Conservation (phyloP, 2,329 filamentous ascomycete genomes). For the Diaporthe vaccinii region DNA sequence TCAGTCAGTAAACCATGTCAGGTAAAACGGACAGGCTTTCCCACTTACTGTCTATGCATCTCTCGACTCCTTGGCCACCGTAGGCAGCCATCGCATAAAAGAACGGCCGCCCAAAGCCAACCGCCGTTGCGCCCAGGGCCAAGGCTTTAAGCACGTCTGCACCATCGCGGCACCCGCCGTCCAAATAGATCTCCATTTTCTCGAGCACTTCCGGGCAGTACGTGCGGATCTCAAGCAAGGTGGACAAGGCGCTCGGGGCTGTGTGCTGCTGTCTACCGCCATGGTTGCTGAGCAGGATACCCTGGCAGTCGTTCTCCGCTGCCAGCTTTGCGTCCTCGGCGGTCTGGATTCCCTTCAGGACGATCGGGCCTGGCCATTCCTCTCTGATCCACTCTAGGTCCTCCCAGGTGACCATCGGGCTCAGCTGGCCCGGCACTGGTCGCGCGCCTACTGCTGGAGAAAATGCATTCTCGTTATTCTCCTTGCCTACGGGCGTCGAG, state of each 20-base stretch:
- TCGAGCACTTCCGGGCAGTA: constrained; percentile 64
- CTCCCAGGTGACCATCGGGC: constrained; percentile 42
- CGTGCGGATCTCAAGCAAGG: constrained; percentile 66
- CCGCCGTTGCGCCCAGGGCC: constrained; percentile 66
- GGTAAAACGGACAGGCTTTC: not conserved
- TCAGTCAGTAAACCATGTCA: not conserved
- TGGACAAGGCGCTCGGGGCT: constrained; percentile 37
- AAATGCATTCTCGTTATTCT: constrained; percentile 37
- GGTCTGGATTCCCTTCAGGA: constrained; percentile 41
- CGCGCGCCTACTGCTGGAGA: constrained; percentile 37
- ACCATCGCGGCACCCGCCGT: constrained; percentile 67
- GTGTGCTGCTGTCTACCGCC: constrained; percentile 40
- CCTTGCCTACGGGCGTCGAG: not conserved
- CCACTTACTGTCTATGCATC: constrained; percentile 41
- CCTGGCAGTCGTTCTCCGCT: constrained; percentile 38
- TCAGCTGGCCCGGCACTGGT: constrained; percentile 36
- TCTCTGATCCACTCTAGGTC: constrained; percentile 43
- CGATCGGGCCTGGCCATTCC: constrained; percentile 47
- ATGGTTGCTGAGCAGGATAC: constrained; percentile 42
- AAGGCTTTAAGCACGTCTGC: constrained; percentile 69
- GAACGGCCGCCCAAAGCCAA: constrained; percentile 58
- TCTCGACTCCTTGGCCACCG: constrained; percentile 37
- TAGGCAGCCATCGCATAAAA: constrained; percentile 54
- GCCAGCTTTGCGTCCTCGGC: constrained; percentile 41
- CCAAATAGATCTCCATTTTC: constrained; percentile 65